Evolutionary conservation across 2,329 filamentous ascomycete genomes (phyloP).

Genomic region (Colletotrichum sp.): DNA sequence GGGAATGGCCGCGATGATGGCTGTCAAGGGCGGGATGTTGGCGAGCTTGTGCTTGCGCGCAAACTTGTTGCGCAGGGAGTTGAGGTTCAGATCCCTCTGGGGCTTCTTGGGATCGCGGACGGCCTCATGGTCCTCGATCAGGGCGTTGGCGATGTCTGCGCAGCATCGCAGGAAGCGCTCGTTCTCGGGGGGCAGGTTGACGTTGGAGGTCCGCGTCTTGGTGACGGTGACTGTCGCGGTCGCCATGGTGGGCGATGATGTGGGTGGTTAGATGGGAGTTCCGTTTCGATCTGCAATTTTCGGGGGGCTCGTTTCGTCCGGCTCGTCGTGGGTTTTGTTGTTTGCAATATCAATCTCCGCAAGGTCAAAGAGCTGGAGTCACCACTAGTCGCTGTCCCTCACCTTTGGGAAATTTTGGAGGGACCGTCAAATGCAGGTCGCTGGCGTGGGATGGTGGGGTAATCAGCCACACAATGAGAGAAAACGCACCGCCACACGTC

Average conservation of each 20-base stretch:
- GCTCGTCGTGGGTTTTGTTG: neutral
- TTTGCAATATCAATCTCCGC: neutral
- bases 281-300: too few relatives aligned
- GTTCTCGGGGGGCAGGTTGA: conserved; percentile 87
- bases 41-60: conserved; percentile 91
- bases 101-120: conserved; percentile 74
- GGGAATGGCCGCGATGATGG: conserved; percentile 97
- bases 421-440: neutral
- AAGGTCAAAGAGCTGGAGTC: neutral
- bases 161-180: conserved; percentile 94
- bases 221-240: conserved; percentile 64
- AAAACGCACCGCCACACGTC: neutral
- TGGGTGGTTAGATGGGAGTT: too few relatives aligned
- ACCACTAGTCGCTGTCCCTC: neutral
- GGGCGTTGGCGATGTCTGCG: conserved; percentile 89
- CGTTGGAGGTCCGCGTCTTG: conserved; percentile 70
- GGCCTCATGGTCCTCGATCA: conserved; percentile 93
- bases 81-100: conserved; percentile 90
- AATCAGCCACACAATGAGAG: conserved; percentile 3
- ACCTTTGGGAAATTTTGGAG: conserved; percentile 17
- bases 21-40: conserved; percentile 88
- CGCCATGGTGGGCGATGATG: conserved; percentile 33
- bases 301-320: too few relatives aligned
- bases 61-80: conserved; percentile 83
- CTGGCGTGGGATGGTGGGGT: conserved; percentile 9